Conservation (phyloP, 176 grass and related monocot species). For the Elaeis guineensis region DNA sequence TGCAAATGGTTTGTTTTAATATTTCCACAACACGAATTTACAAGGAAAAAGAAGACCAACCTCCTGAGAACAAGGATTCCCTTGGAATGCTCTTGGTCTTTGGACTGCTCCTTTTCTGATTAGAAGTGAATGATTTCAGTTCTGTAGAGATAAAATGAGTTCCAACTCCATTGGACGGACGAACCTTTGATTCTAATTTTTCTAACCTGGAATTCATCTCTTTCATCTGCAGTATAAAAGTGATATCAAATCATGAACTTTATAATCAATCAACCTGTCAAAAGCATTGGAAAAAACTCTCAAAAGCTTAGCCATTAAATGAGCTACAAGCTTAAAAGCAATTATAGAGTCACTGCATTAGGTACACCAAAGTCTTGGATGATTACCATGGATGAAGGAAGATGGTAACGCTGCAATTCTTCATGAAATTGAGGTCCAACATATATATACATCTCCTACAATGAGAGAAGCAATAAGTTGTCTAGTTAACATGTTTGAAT, state of each 20-base stretch:
- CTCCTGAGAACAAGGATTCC: constrained; percentile 72
- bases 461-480: neutral
- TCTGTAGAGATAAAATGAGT: constrained; percentile 35
- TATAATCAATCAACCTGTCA: too few species aligned
- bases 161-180: constrained; percentile 36
- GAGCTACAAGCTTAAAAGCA: neutral
- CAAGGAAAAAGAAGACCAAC: constrained; percentile 25
- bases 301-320: too few species aligned
- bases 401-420: constrained; percentile 84
- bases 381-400: constrained; percentile 77
- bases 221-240: constrained; percentile 58
- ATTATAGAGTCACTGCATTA: neutral
- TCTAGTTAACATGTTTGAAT: too few species aligned
- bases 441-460: constrained; percentile 87
- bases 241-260: constrained; percentile 16
- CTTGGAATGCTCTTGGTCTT: constrained; percentile 41
- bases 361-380: constrained; percentile 7
- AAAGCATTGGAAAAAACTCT: too few species aligned
- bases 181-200: constrained; percentile 72
- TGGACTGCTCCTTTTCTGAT: constrained; percentile 80
- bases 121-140: constrained; percentile 57
- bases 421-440: constrained; percentile 91
- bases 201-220: constrained; percentile 87
- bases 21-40: too few species aligned
- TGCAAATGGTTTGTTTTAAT: too few species aligned